Evolutionary conservation across 176 grass and related monocot species (phyloP), one percentile per base, ranked within the genome.

Genomic region (Carex littledalei): DNA sequence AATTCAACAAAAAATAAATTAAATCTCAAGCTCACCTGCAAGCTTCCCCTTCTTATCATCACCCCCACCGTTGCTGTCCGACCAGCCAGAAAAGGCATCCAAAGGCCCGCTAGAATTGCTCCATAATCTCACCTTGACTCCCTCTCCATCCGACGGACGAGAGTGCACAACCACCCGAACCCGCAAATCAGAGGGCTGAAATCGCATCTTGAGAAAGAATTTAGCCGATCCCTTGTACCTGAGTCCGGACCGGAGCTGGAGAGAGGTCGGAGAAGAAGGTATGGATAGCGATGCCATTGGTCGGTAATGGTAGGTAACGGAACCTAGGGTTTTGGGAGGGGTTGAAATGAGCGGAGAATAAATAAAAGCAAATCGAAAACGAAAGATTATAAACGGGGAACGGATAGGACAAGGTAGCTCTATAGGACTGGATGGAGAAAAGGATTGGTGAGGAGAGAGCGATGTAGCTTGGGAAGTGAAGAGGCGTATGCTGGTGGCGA

Each of bases 41-140:
- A 85, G 69, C 13, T 82, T 63, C 22, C 84, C 41, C 12, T 75
- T 77, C 10, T 61, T 66, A 18, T 72, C 45, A 47, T 60, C 64
- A 7, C 79, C 79, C 26, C 37, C 87, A 16, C 6, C 75, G n/a
- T 53, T 78, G 17, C n/a, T 81, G 26, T 75, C 83, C 2, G 86
- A 91, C 92, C 94, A 94, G 31, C 94, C 94, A 0, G 94, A 87
- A 71, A 97, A 94, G 69, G 87, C 86, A 81, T 88, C 89, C 55
- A 86, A 86, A 61, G 63, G 86, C 26, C 78, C 78, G 7, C 24
- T 37, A 17, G 56, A 63, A 63, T 37, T 81, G 24, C 17, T 79
- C 49, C 22, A 79, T n/a, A 50, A 56, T 43, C 53, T 63, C 56
- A 63, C 78, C 58, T 81, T 39, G 55, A 43, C 4, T 61, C 76